A percentile compares a stretch with the other conserved stretches of the same genome.
These are phyloP conservation scores for Kwoniella bestiolae DNA, from an alignment of 768 basidiomycete genomes.

Conservation along the genomic window DNA sequence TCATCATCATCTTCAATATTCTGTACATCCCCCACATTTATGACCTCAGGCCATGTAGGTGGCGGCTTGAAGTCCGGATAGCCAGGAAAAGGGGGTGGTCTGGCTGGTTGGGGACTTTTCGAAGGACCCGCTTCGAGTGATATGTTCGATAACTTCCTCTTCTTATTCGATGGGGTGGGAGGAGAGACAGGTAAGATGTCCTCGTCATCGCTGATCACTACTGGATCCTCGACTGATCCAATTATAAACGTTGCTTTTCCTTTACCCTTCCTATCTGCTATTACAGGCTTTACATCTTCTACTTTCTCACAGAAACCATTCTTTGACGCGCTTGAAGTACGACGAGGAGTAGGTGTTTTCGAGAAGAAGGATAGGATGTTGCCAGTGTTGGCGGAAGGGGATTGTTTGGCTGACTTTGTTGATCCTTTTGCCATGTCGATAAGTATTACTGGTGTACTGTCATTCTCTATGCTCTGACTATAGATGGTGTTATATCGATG, in stretches of 20 bases:
- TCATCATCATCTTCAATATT: constrained; percentile 21
- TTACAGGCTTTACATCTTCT: not conserved
- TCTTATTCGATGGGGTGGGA: not conserved
- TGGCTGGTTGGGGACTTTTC: not conserved
- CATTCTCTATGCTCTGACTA: not conserved
- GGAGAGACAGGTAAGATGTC: constrained; percentile 8
- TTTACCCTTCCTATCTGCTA: constrained; percentile 21
- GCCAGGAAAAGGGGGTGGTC: constrained; percentile 27
- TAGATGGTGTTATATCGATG: too few relatives aligned
- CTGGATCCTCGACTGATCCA: constrained; percentile 43
- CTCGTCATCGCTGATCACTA: constrained; percentile 55
- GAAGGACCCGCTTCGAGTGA: constrained; percentile 13
- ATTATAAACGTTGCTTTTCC: not conserved
- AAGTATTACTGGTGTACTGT: not conserved
- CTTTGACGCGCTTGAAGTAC: constrained; percentile 16
- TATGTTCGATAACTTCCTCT: constrained; percentile 5
- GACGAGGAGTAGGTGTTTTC: constrained; percentile 26
- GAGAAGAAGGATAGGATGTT: constrained; percentile 42
- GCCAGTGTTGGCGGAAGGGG: constrained; percentile 1
- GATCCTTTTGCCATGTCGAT: constrained; percentile 27
- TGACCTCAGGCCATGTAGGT: constrained; percentile 44
- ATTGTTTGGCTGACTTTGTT: constrained; percentile 2
- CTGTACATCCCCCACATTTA: constrained; percentile 34
- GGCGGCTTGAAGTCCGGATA: constrained; percentile 38
- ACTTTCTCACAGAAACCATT: constrained; percentile 2